Evolutionary conservation across 306 rosid genomes (phyloP), one percentile per base, ranked within the genome.

Genomic region (Cajanus cajan): DNA sequence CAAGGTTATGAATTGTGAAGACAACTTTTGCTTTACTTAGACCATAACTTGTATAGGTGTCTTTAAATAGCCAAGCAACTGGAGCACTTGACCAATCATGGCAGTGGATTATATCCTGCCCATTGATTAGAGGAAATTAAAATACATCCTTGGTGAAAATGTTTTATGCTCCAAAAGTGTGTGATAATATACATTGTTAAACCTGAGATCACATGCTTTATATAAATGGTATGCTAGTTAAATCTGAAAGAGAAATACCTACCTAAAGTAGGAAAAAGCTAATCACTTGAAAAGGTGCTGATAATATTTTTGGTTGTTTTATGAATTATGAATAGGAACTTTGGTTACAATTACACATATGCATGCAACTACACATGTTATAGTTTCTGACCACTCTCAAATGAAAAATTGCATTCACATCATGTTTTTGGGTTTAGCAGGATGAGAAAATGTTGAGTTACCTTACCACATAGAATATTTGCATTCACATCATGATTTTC

Each of bases 71-170:
- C 99, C 99, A 90, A n/a, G 99, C 82, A 86, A 93, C 96, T 7
- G 98, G 97, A 18, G 99, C 99, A 78, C 96, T 96, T 0, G 98
- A 87, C 99, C 99, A 96, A 90, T 96, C 99, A 84, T 96, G 99
- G 86, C 99, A 96, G 77, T 96, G 99, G 80, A 96, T 87, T 77
- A 96, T 90, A 90, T 96, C 99, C 98, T 95, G 90, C 33, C 78
- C 82, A 77, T 74, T 79, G 75, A 66, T 75, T 82, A 81, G 71
- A 74, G 73, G 31, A 76, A 43, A 79, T 85, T 71, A 73, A 71
- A 44, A 75, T 16, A 63, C 78, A 84, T 86, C 47, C 61, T 33
- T 28, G 40, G 39, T 40, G 41, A 45, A 21, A 18, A 63, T 12
- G 1, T n/a, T 36, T 22, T 37, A 34, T 22, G 8, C 33, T 52